Conservation (phyloP, 495 filamentous ascomycete genomes). For the Podospora bellae-mahoneyi region DNA sequence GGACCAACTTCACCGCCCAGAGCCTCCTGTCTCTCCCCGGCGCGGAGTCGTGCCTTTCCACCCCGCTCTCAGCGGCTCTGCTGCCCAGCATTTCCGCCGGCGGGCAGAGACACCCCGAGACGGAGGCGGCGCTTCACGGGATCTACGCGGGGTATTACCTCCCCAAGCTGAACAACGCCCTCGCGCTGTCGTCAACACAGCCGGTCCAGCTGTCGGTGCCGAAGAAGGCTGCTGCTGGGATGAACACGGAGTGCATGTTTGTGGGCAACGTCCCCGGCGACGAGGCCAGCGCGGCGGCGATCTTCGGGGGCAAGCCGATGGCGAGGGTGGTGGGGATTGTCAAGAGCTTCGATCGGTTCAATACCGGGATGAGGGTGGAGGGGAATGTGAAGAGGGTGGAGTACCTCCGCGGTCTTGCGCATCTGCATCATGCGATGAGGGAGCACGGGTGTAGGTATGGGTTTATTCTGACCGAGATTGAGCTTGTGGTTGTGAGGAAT, state of each 20-base stretch:
- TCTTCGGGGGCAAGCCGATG: slow-evolving; percentile 66
- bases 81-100: slow-evolving; percentile 56
- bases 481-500: slow-evolving; percentile 83
- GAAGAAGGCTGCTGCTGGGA: slow-evolving; percentile 52
- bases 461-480: slow-evolving; percentile 92
- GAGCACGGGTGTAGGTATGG: slow-evolving; percentile 89
- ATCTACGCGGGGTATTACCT: slow-evolving; percentile 69
- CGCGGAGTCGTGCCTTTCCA: slow-evolving; percentile 69
- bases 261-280: slow-evolving; percentile 59
- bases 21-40: slow-evolving; percentile 71
- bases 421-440: slow-evolving; percentile 85
- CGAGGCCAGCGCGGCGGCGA: slow-evolving; percentile 47
- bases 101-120: slow-evolving; percentile 63
- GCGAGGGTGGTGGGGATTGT: slow-evolving; percentile 83
- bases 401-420: slow-evolving; percentile 78
- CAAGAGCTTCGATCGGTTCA: slow-evolving; percentile 88
- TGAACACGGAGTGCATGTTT: slow-evolving; percentile 66
- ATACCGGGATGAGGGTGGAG: slow-evolving; percentile 86
- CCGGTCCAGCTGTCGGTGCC: slow-evolving; percentile 59
- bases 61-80: slow-evolving; percentile 59
- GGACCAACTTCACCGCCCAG: slow-evolving; percentile 69
- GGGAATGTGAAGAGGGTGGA: slow-evolving; percentile 73
- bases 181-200: slow-evolving; percentile 62
- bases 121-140: slow-evolving; percentile 64
- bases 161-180: slow-evolving; percentile 72